Evolutionary conservation across 371 early-diverging fungal genomes (phyloP).

Genomic region (Syncephalis plumigaleata): DNA sequence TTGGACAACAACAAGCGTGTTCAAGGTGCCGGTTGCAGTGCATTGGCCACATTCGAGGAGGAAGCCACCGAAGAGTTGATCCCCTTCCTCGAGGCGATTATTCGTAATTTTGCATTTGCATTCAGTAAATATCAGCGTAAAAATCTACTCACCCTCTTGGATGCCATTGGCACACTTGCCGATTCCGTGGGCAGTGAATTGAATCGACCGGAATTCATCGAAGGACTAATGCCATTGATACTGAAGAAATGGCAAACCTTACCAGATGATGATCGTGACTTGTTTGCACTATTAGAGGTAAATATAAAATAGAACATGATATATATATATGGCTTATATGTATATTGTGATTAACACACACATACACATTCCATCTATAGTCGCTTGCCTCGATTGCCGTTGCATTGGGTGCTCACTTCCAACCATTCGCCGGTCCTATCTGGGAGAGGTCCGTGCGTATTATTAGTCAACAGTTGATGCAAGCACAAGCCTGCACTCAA

Average conservation of each 20-base stretch:
- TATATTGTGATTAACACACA: too few species aligned
- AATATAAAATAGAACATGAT: neutral
- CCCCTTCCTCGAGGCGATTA: slow-evolving; percentile 69
- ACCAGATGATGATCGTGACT: slow-evolving; percentile 58
- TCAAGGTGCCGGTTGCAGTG: slow-evolving; percentile 89
- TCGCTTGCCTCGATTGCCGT: slow-evolving; percentile 79
- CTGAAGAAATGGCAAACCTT: slow-evolving; percentile 63
- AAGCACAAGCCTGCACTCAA: slow-evolving; percentile 33
- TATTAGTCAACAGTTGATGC: slow-evolving; percentile 51
- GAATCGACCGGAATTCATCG: slow-evolving; percentile 51
- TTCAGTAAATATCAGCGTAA: slow-evolving; percentile 73
- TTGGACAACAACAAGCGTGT: slow-evolving; percentile 86
- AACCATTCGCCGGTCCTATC: slow-evolving; percentile 64
- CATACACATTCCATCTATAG: slow-evolving; percentile 12
- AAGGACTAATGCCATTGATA: slow-evolving; percentile 69
- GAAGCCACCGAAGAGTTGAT: slow-evolving; percentile 54
- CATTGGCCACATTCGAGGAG: slow-evolving; percentile 84
- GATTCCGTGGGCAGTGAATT: slow-evolving; percentile 72
- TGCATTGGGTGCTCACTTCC: slow-evolving; percentile 69
- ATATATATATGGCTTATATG: too few species aligned
- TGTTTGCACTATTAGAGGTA: slow-evolving; percentile 86
- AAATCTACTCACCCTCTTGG: slow-evolving; percentile 79
- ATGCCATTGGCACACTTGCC: slow-evolving; percentile 85
- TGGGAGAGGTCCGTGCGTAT: slow-evolving; percentile 74
- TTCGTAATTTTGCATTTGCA: slow-evolving; percentile 53